These are phyloP conservation scores for Kingdonia uniflora DNA, from an alignment of 164 flowering plant genomes.

Conservation along the genomic window DNA sequence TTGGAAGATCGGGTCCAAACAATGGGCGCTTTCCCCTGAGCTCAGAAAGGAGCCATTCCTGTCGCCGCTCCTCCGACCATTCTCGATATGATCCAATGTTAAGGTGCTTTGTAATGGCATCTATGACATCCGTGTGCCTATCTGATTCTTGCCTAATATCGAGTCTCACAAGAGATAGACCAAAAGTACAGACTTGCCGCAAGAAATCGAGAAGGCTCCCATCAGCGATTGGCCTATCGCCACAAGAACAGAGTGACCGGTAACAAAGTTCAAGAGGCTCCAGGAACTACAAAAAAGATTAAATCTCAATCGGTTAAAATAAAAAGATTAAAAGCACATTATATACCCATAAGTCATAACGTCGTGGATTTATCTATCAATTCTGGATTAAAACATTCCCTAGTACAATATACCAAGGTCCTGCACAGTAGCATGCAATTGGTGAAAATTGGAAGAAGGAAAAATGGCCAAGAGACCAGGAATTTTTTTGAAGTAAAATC, in stretches of 20 bases:
- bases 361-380: too few relatives aligned
- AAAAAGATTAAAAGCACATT: too few relatives aligned
- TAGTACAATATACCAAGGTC: too few relatives aligned
- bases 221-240: constrained; percentile 91
- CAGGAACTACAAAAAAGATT: constrained; percentile 21
- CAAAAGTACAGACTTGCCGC: constrained; percentile 96
- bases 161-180: constrained; percentile 83
- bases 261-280: constrained; percentile 99
- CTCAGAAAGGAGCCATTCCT: constrained; percentile 94
- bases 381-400: too few relatives aligned
- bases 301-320: too few relatives aligned
- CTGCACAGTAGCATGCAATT: too few relatives aligned
- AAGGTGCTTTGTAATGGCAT: constrained; percentile 85
- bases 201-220: constrained; percentile 97
- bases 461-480: too few relatives aligned
- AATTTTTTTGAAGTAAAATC: too few relatives aligned
- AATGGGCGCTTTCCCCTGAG: constrained; percentile 91
- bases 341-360: too few relatives aligned
- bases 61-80: constrained; percentile 84
- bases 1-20: constrained; percentile 93
- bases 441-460: too few relatives aligned
- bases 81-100: constrained; percentile 89
- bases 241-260: constrained; percentile 82
- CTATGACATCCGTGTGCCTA: constrained; percentile 93
- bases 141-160: constrained; percentile 99